A percentile compares a stretch with the other conserved stretches of the same genome.
Conservation (phyloP, 768 basidiomycete species). For the Trametes villosa region DNA sequence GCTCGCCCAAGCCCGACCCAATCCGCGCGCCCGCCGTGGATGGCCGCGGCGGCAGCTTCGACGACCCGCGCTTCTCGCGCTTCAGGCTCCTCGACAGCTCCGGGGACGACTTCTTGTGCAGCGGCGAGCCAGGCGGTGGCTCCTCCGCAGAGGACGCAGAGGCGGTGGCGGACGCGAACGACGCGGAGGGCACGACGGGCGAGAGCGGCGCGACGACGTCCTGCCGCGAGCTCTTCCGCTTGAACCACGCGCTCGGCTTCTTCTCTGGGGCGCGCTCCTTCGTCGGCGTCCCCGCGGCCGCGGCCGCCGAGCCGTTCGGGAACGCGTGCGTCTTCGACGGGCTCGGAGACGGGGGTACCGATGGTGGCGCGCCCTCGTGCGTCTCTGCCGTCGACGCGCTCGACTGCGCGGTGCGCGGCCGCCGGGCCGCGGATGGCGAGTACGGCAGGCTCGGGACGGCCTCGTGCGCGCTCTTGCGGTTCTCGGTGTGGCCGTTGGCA, state of each 20-base stretch:
- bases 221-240: conserved; percentile 50
- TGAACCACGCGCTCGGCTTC: conserved; percentile 56
- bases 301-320: conserved; percentile 36
- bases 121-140: neutral
- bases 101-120: conserved; percentile 31
- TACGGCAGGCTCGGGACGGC: conserved; percentile 30
- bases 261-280: conserved; percentile 38
- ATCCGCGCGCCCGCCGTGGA: conserved; percentile 44
- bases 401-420: conserved; percentile 31
- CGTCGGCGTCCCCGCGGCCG: conserved; percentile 4
- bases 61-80: conserved; percentile 7
- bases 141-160: conserved; percentile 14
- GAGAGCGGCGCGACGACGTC: conserved; percentile 4
- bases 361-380: conserved; percentile 25
- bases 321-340: conserved; percentile 19
- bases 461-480: conserved; percentile 26
- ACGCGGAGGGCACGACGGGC: conserved; percentile 2
- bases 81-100: conserved; percentile 20
- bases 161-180: conserved; percentile 9
- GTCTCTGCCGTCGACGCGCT: conserved; percentile 31
- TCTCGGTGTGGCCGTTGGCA: conserved; percentile 22
- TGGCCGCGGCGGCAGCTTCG: conserved; percentile 38
- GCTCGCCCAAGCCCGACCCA: neutral
- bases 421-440: conserved; percentile 15
- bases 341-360: conserved; percentile 25